Percentiles rank a stretch among this genome's conserved stretches.
Conservation (phyloP, 768 basidiomycete genomes). For the Kwoniella botswanensis region DNA sequence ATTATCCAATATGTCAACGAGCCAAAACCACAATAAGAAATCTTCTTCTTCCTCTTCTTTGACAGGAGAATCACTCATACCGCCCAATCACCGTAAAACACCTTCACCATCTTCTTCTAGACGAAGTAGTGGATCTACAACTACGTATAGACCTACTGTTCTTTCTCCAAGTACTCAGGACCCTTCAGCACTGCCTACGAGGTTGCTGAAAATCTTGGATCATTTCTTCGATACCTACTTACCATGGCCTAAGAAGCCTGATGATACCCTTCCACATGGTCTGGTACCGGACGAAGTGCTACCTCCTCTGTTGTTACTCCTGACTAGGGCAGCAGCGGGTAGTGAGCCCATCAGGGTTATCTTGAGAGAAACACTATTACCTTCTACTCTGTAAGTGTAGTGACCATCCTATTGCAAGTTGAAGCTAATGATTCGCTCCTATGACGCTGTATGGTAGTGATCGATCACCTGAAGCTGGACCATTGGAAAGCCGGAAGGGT, state of each 20-base stretch:
- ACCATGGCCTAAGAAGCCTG: slow-evolving; percentile 33
- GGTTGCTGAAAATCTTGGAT: slow-evolving; percentile 38
- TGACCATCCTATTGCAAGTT: background rate
- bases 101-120: slow-evolving; percentile 20
- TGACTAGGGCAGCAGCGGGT: slow-evolving; percentile 72
- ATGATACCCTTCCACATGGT: slow-evolving; percentile 57
- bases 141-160: background rate
- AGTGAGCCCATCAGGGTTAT: slow-evolving; percentile 67
- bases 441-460: slow-evolving; percentile 61
- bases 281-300: slow-evolving; percentile 76
- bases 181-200: slow-evolving; percentile 29
- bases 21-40: background rate
- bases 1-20: slow-evolving; percentile 27
- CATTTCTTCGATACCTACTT: slow-evolving; percentile 34
- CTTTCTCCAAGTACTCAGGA: slow-evolving; percentile 19
- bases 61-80: slow-evolving; percentile 14
- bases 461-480: slow-evolving; percentile 64
- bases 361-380: slow-evolving; percentile 73
- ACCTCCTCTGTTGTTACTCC: slow-evolving; percentile 74
- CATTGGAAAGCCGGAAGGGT: slow-evolving; percentile 75
- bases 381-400: slow-evolving; percentile 66
- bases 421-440: too few relatives aligned
- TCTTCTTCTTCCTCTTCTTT: slow-evolving; percentile 8
- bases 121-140: slow-evolving; percentile 11
- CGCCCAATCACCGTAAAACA: slow-evolving; percentile 17